Conservation (phyloP, 1,139 yeast species). For the Taiozyma sp. region DNA sequence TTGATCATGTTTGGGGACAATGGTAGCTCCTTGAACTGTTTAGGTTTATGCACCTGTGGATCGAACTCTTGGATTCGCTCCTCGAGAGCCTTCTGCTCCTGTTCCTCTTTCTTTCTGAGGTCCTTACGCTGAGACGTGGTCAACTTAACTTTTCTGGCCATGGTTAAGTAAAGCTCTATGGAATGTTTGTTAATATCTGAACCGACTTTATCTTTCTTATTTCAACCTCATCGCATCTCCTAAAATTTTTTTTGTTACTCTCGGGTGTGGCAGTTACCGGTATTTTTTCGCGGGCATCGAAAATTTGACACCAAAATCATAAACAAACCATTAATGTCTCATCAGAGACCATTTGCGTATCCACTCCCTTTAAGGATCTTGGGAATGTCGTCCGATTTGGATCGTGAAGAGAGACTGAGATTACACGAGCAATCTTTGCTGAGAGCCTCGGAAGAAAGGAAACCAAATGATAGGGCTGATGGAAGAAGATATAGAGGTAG, state of each 20-base stretch:
- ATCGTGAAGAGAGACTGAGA: not conserved
- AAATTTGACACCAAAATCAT: not conserved
- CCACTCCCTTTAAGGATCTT: too few relatives aligned
- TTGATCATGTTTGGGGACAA: constrained; percentile 57
- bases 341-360: too few relatives aligned
- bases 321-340: too few relatives aligned
- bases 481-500: not conserved
- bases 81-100: constrained; percentile 41
- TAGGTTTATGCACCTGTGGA: constrained; percentile 29
- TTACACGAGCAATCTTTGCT: not conserved
- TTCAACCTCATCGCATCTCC: constrained; percentile 12
- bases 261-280: not conserved
- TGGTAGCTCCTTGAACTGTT: constrained; percentile 68
- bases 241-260: constrained; percentile 2
- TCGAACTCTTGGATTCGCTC: constrained; percentile 48
- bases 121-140: constrained; percentile 37
- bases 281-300: not conserved
- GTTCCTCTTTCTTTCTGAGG: constrained; percentile 37
- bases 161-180: constrained; percentile 9
- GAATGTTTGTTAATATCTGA: not conserved
- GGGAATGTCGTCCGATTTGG: not conserved
- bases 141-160: constrained; percentile 38
- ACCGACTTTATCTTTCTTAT: not conserved
- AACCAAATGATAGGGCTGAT: not conserved
- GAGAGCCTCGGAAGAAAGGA: not conserved